These are phyloP conservation scores for Rhipidocladum racemiflorum DNA, from an alignment of 176 grass and related monocot species.

Conservation along the genomic window DNA sequence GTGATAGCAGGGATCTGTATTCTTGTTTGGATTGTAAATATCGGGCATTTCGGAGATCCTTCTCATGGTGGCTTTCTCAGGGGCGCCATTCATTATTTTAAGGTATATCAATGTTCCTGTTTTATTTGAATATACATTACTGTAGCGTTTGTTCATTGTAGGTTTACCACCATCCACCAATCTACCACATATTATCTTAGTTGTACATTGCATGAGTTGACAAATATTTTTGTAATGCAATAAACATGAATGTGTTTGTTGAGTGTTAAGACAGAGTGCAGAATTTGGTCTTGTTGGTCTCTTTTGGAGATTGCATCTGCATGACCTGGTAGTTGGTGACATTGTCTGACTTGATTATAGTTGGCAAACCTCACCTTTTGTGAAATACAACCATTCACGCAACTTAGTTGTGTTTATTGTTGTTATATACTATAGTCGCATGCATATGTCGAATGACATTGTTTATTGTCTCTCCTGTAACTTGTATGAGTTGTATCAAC, in stretches of 20 bases:
- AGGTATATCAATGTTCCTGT: conserved; percentile 47
- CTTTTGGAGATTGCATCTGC: not conserved
- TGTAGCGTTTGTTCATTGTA: conserved; percentile 8
- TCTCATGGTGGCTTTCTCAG: conserved; percentile 91
- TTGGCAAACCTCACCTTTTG: conserved; percentile 7
- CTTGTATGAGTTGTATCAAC: not conserved
- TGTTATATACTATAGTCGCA: conserved; percentile 6
- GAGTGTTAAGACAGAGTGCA: not conserved
- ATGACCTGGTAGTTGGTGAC: conserved; percentile 25
- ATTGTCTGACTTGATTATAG: conserved; percentile 4
- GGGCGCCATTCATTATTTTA: conserved; percentile 99
- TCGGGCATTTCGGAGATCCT: conserved; percentile 93
- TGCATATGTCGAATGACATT: not conserved
- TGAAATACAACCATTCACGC: not conserved
- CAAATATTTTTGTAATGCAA: not conserved
- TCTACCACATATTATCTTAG: not conserved
- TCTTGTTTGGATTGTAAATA: conserved; percentile 98
- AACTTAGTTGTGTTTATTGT: conserved; percentile 12
- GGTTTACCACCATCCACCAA: not conserved
- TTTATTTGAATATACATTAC: conserved; percentile 9
- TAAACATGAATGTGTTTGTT: not conserved
- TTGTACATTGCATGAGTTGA: conserved; percentile 1
- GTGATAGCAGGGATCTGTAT: conserved; percentile 97
- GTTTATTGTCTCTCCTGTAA: not conserved
- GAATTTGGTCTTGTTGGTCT: not conserved